Evolutionary conservation across 257 asterid species (phyloP).

Genomic region (Cynanchum wilfordii): DNA sequence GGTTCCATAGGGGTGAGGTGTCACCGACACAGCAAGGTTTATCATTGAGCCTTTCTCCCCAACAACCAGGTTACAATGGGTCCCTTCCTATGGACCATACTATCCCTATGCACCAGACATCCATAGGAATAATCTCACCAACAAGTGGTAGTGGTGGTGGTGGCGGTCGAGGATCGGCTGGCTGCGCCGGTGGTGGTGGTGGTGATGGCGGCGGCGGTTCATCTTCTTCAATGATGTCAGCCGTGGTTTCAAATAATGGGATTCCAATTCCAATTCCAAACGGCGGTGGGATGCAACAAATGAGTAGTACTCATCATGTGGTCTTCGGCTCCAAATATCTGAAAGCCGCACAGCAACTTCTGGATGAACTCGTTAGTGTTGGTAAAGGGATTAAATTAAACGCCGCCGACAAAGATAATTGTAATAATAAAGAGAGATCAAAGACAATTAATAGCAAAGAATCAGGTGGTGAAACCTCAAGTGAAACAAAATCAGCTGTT

Average conservation of each 20-base stretch:
- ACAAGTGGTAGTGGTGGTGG: constrained; percentile 14
- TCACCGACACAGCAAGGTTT: constrained; percentile 44
- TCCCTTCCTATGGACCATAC: constrained; percentile 22
- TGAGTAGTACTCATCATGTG: constrained; percentile 1
- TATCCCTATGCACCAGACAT: constrained; percentile 9
- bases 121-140: constrained; percentile 23
- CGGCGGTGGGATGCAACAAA: constrained; percentile 4
- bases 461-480: constrained; percentile 9
- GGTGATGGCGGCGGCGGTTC: constrained; percentile 21
- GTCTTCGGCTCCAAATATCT: constrained; percentile 58
- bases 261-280: neutral
- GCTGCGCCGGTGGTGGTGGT: neutral
- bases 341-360: constrained; percentile 54
- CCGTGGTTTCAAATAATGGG: constrained; percentile 27
- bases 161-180: constrained; percentile 14
- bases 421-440: constrained; percentile 15
- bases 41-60: constrained; percentile 56
- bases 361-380: constrained; percentile 59
- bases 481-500: constrained; percentile 11
- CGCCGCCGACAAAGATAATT: neutral
- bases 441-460: constrained; percentile 21
- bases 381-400: constrained; percentile 23
- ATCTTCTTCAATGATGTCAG: constrained; percentile 20
- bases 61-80: constrained; percentile 30
- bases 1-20: constrained; percentile 16